phyloP scores from a whole-genome alignment of 805 yeast species.

The Metschnikowia vanudenii region DNA sequence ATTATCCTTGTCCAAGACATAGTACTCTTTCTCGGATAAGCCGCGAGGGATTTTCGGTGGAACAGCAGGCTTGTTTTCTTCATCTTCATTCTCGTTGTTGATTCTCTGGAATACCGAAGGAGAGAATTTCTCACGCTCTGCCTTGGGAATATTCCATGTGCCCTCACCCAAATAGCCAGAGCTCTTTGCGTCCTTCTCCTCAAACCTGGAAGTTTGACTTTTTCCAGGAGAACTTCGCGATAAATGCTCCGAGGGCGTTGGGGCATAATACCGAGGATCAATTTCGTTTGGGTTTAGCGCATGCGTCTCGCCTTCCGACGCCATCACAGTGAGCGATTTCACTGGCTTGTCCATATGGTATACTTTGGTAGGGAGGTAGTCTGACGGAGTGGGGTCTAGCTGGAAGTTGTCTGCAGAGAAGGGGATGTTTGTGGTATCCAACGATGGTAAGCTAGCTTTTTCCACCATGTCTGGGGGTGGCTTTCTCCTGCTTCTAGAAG shows the following conservation, averaged over 20 bases:
- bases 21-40: slow-evolving; percentile 41
- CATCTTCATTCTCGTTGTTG: slow-evolving; percentile 24
- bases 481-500: slow-evolving; percentile 12
- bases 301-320: slow-evolving; percentile 12
- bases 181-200: slow-evolving; percentile 30
- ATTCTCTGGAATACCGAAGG: slow-evolving; percentile 38
- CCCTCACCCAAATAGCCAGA: slow-evolving; percentile 46
- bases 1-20: slow-evolving; percentile 39
- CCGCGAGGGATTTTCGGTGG: slow-evolving; percentile 47
- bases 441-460: neutral
- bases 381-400: slow-evolving; percentile 27
- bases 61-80: slow-evolving; percentile 36
- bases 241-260: slow-evolving; percentile 47
- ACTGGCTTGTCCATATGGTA: slow-evolving; percentile 36
- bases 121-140: slow-evolving; percentile 24
- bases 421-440: slow-evolving; percentile 30
- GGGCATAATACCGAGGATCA: slow-evolving; percentile 43
- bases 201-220: slow-evolving; percentile 18
- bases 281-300: slow-evolving; percentile 20
- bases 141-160: slow-evolving; percentile 18
- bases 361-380: slow-evolving; percentile 35
- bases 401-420: slow-evolving; percentile 46
- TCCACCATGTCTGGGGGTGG: slow-evolving; percentile 17
- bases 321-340: slow-evolving; percentile 28
- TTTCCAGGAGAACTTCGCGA: slow-evolving; percentile 24